phyloP scores from a whole-genome alignment of 176 grass and related monocot species.

The Thalia dealbata region DNA sequence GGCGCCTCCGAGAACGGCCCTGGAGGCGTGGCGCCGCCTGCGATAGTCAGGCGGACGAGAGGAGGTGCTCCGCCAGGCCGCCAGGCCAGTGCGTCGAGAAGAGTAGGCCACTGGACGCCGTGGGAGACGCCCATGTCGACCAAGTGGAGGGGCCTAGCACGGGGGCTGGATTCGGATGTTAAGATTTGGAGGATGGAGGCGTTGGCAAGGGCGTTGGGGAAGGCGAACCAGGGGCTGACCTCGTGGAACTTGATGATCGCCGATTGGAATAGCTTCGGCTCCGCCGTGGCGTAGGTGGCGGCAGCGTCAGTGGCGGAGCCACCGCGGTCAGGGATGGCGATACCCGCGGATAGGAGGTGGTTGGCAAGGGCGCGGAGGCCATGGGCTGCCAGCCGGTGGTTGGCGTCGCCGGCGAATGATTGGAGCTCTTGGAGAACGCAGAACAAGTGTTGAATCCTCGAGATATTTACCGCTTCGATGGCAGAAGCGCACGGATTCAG shows the following conservation, averaged over 20 bases:
- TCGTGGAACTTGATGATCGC: conserved; percentile 84
- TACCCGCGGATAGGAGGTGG: conserved; percentile 20
- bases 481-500: conserved; percentile 65
- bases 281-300: conserved; percentile 34
- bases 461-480: conserved; percentile 52
- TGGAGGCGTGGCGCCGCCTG: not conserved
- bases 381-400: conserved; percentile 75
- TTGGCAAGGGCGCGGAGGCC: conserved; percentile 46
- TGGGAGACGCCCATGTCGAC: conserved; percentile 86
- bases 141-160: conserved; percentile 42
- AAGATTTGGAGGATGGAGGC: conserved; percentile 49
- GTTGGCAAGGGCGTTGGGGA: conserved; percentile 82
- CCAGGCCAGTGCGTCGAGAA: conserved; percentile 74
- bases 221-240: conserved; percentile 89
- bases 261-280: conserved; percentile 59
- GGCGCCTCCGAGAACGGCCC: conserved; percentile 57
- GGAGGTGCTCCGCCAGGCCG: conserved; percentile 31
- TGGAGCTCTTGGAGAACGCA: conserved; percentile 80
- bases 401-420: conserved; percentile 62
- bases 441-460: conserved; percentile 62
- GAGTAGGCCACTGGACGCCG: conserved; percentile 96
- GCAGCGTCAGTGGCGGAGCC: conserved; percentile 28
- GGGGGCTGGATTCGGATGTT: not conserved
- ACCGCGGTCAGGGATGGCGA: conserved; percentile 7
- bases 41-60: conserved; percentile 51